Conservation (phyloP, 1,284 basidiomycete genomes). For the Leccinum insigne region DNA sequence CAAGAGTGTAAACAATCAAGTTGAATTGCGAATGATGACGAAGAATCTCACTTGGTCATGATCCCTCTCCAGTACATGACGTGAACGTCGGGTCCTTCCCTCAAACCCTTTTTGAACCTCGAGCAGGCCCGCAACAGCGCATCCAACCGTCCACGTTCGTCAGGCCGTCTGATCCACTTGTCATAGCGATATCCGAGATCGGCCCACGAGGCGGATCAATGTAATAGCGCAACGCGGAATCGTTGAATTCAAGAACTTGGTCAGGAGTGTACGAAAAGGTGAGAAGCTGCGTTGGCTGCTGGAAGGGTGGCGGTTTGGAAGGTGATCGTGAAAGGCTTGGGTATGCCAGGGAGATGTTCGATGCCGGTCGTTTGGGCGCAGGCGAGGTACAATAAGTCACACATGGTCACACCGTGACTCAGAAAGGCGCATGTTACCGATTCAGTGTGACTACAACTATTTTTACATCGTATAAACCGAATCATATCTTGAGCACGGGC, state of each 20-base stretch:
- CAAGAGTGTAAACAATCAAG: slow-evolving; percentile 25
- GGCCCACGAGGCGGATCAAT: slow-evolving; percentile 60
- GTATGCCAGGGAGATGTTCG: slow-evolving; percentile 25
- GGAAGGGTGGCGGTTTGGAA: slow-evolving; percentile 47
- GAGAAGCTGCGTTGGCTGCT: slow-evolving; percentile 61
- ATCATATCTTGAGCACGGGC: slow-evolving; percentile 69
- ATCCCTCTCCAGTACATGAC: slow-evolving; percentile 89
- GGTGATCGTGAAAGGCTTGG: slow-evolving; percentile 29
- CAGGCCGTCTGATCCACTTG: slow-evolving; percentile 65
- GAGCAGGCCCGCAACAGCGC: slow-evolving; percentile 57
- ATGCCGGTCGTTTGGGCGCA: slow-evolving; percentile 4
- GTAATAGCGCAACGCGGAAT: slow-evolving; percentile 71
- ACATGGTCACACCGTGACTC: no score
- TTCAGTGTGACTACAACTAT: no score
- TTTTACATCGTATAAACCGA: slow-evolving; percentile 54
- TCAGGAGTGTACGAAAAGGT: slow-evolving; percentile 62
- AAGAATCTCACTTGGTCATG: slow-evolving; percentile 79
- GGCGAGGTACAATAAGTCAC: neutral
- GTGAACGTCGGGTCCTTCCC: slow-evolving; percentile 42
- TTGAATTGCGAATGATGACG: slow-evolving; percentile 10
- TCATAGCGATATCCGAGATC: slow-evolving; percentile 68
- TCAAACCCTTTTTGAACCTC: slow-evolving; percentile 40
- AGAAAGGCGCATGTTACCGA: no score
- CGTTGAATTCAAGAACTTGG: slow-evolving; percentile 58
- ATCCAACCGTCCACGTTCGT: slow-evolving; percentile 65